Base-by-base conservation (phyloP, 768 basidiomycete species). In the Clathrus columnatus region DNA sequence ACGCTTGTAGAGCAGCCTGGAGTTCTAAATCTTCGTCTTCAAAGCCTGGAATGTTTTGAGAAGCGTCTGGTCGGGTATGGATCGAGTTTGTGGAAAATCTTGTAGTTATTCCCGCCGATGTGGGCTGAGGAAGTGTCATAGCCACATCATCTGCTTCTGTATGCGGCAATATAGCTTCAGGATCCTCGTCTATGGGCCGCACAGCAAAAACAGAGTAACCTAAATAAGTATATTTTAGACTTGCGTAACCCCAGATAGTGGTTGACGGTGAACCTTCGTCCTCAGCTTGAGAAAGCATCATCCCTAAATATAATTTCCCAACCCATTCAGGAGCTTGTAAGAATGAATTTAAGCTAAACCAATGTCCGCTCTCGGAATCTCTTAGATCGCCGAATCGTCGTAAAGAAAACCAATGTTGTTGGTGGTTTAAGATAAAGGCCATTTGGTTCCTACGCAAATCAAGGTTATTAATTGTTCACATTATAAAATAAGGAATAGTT, bases 271-370 rank as follows among this genome's bases (percentile, higher is more conserved):
- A 48, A 24, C 92, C 93, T 67, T 93, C 89, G 21, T 75, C 67
- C 65, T 94, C 92, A 18, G 91, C 86, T 69, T 94, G 89, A 57
- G 90, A 83, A 32, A 96, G 70, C 48, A 90, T 81, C 85, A 94
- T 85, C 50, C 82, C 81, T 4, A 96, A 79, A 70, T 91, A 93
- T 1, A 83, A 78, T 61, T 81, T 85, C 26, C 87, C 77, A 27
- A 96, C 79, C 87, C 90, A 91, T 67, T 91, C 83, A 7, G 93
- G 91, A 4, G 69, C 65, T 29, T 73, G 59, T 14, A 84, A 71
- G 60, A 78, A 84, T 7, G 91, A 93, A 64, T 94, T 87, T 8
- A 95, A 75, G 66, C 94, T 91, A 70, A 89, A 92, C 91, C 91
- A 93, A 66, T 89, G 83, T 11, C 80, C 83, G 50, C 74, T 70